A percentile compares a stretch with the other conserved stretches of the same genome.
phyloP scores from a whole-genome alignment of 805 yeast species.

The Hanseniaspora hatyaiensis region DNA sequence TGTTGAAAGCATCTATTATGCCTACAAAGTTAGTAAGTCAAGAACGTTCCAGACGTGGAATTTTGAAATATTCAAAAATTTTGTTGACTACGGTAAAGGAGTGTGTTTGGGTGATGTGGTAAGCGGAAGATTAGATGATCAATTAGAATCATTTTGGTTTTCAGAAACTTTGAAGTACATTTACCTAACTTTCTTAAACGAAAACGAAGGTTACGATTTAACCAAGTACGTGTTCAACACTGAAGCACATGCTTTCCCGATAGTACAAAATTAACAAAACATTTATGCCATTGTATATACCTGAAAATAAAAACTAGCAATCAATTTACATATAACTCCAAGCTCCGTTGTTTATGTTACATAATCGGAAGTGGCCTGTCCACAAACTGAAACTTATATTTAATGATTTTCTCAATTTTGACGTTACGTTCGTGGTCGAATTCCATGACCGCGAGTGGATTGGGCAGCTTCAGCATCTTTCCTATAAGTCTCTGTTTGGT shows the following conservation, averaged over 20 bases:
- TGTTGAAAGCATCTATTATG: constrained; percentile 71
- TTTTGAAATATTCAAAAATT: constrained; percentile 66
- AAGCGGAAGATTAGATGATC: constrained; percentile 45
- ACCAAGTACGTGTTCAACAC: constrained; percentile 71
- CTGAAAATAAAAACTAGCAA: too few species aligned
- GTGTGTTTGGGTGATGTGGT: constrained; percentile 53
- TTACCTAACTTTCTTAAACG: constrained; percentile 64
- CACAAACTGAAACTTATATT: constrained; percentile 48
- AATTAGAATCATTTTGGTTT: constrained; percentile 89
- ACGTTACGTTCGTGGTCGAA: constrained; percentile 30
- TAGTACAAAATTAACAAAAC: too few species aligned
- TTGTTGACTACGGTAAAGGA: constrained; percentile 48
- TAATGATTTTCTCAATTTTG: constrained; percentile 47
- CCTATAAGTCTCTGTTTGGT: constrained; percentile 63
- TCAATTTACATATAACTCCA: constrained; percentile 56
- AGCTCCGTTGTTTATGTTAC: constrained; percentile 39
- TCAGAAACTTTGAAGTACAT: constrained; percentile 86
- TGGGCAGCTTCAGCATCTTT: constrained; percentile 42
- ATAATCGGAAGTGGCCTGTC: constrained; percentile 68
- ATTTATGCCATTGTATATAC: too few species aligned
- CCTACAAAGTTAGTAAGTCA: constrained; percentile 71
- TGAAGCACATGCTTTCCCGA: constrained; percentile 86
- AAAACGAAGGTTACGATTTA: constrained; percentile 40
- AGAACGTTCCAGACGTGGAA: constrained; percentile 81
- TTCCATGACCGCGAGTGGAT: constrained; percentile 54